Evolutionary conservation across 2,329 filamentous ascomycete genomes (phyloP), one percentile per base, ranked within the genome.

Genomic region (Xylariales sp.): DNA sequence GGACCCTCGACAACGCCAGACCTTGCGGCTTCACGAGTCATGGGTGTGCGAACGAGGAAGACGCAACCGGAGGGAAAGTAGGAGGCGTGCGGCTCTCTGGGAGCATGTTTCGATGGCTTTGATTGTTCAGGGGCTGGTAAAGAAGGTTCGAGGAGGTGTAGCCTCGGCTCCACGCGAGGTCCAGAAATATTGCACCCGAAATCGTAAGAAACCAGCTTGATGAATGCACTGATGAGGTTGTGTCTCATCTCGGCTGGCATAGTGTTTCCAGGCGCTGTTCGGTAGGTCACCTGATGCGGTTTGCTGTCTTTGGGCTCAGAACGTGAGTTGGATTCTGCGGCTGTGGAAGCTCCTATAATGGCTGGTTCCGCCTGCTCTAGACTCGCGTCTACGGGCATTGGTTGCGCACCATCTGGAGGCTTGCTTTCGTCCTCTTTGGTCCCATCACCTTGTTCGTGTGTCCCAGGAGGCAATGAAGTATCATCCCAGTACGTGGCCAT

Each of bases 141-240:
- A 12, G 24, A 21, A 36, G 51, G 48, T 49, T 55, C 66, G 36
- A 63, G 42, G 55, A 83, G 58, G 33, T 80, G 71, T 15, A 84
- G 63, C 3, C 80, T 70, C 8, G 80, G 80, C 51, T 84, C 80
- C 18, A 68, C 64, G 29, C 78, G 71, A 12, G 79, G 65, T 19
- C 72, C 66, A 3, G 69, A 65, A 36, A 81, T 73, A 49, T 74
- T 82, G 58, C 80, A 83, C 38, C 78, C 76, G 57, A 82, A 84
- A 47, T 83, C 78, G 52, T 83, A 84, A 14, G 78, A 71, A 12
- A 84, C 71, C 4, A 84, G 69, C 56, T 83, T 83, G 42, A 83
- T 58, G 42, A 83, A 82, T 25, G 78, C 71, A 3, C 71, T 68
- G 10, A 80, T 50, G n/a, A 82, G 64, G 40, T 69, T 69, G 41